Conservation (phyloP, 306 rosid genomes). For the Vigna reflexopilosa region DNA sequence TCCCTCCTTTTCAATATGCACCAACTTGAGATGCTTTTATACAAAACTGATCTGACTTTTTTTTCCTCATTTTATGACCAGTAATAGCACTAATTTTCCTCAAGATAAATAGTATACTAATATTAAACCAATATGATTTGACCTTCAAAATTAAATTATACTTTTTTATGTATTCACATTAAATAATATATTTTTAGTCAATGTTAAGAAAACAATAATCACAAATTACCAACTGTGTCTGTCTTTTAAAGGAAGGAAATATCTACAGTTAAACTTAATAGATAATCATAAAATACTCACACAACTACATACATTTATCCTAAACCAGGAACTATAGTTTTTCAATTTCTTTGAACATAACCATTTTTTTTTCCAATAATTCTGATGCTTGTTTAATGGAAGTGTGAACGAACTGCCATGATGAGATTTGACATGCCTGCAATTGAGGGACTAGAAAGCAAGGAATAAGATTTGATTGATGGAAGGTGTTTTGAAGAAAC, state of each 20-base stretch:
- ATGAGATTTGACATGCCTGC: constrained; percentile 32
- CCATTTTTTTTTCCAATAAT: not conserved
- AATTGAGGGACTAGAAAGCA: constrained; percentile 26
- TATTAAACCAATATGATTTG: not conserved
- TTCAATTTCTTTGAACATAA: not conserved
- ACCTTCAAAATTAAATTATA: not conserved
- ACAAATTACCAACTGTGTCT: too few species aligned
- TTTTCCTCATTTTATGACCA: not conserved
- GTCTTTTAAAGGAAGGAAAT: too few species aligned
- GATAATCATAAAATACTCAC: not conserved
- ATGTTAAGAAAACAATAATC: too few species aligned
- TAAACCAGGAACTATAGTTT: not conserved
- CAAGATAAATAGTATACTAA: not conserved
- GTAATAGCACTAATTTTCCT: not conserved
- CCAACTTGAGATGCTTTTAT: not conserved
- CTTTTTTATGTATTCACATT: too few species aligned
- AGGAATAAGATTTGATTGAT: constrained; percentile 12
- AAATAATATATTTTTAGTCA: too few species aligned
- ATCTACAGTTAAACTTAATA: too few species aligned
- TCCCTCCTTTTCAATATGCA: not conserved
- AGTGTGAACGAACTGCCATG: too few species aligned
- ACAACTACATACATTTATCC: not conserved
- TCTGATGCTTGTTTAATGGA: not conserved
- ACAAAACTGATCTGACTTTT: not conserved
- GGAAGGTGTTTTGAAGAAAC: constrained; percentile 4